phyloP scores from a whole-genome alignment of 495 filamentous ascomycete genomes.

The Staphylotrichum longicolle region DNA sequence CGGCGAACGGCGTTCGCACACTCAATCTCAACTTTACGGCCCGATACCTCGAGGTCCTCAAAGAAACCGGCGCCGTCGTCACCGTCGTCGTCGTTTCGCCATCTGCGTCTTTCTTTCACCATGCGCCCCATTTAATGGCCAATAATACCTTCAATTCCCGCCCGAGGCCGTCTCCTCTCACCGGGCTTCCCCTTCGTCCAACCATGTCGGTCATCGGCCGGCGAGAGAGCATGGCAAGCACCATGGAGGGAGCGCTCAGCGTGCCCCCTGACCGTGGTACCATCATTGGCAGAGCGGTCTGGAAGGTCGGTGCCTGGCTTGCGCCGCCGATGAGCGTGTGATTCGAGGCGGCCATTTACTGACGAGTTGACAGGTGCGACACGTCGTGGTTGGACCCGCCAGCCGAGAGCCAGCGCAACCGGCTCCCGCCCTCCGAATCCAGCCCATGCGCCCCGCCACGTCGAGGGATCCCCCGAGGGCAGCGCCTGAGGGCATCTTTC shows the following conservation, averaged over 20 bases:
- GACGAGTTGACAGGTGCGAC: slow-evolving; percentile 41
- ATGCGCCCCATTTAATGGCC: slow-evolving; percentile 27
- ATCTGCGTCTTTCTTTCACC: slow-evolving; percentile 10
- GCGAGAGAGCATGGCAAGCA: slow-evolving; percentile 17
- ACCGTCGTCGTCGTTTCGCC: neutral
- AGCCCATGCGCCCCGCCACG: slow-evolving; percentile 29
- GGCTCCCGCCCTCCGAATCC: slow-evolving; percentile 30
- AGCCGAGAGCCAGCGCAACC: slow-evolving; percentile 25
- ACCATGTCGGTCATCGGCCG: slow-evolving; percentile 20
- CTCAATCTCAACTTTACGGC: too few species aligned
- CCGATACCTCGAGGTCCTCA: neutral
- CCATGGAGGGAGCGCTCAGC: slow-evolving; percentile 56
- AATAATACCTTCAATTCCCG: slow-evolving; percentile 17
- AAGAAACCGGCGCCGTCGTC: slow-evolving; percentile 10
- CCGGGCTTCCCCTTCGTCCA: slow-evolving; percentile 10
- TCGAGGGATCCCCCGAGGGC: slow-evolving; percentile 31
- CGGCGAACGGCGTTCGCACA: too few species aligned
- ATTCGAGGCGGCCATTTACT: neutral
- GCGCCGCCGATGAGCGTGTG: neutral
- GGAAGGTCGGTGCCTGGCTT: slow-evolving; percentile 50
- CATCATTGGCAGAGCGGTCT: slow-evolving; percentile 54
- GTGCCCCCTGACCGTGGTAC: slow-evolving; percentile 56
- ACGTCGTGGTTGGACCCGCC: slow-evolving; percentile 43
- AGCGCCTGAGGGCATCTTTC: slow-evolving; percentile 40
- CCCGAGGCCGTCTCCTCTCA: slow-evolving; percentile 8